These are phyloP conservation scores for Mortierella sp. DNA, from an alignment of 371 early-diverging fungal genomes.

Conservation along the genomic window DNA sequence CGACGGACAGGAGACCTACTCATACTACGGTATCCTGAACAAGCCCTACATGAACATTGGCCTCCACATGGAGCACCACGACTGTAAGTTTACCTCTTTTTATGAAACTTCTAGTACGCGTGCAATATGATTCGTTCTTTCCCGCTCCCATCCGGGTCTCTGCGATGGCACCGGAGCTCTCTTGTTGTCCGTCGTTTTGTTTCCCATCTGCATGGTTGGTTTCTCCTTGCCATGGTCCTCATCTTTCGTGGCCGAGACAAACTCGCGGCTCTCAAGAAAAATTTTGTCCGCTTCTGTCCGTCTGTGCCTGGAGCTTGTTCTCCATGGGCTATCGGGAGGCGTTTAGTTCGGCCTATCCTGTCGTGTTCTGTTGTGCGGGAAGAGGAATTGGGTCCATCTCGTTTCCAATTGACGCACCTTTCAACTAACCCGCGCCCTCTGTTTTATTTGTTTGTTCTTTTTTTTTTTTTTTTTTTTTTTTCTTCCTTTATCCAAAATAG, in stretches of 20 bases:
- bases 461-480: conserved; percentile 7
- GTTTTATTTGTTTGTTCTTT: background rate
- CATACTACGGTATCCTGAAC: conserved; percentile 96
- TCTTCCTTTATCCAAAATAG: conserved; percentile 6
- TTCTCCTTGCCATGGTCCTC: conserved; percentile 2
- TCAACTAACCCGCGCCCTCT: background rate
- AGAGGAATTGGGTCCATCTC: too few species aligned
- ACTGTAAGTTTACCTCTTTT: conserved; percentile 70
- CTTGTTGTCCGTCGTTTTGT: conserved; percentile 6
- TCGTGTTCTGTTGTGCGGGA: too few species aligned
- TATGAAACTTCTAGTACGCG: too few species aligned
- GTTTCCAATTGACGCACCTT: background rate
- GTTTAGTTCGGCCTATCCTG: too few species aligned
- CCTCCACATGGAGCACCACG: conserved; percentile 99
- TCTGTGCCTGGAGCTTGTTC: too few species aligned
- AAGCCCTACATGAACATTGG: conserved; percentile 87
- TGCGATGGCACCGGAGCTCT: background rate
- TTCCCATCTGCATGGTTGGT: conserved; percentile 1
- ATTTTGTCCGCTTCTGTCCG: too few species aligned
- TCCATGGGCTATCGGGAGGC: too few species aligned
- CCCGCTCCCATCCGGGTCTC: too few species aligned
- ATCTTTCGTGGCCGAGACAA: background rate
- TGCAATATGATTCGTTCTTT: too few species aligned
- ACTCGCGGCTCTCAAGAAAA: too few species aligned
- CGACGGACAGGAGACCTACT: conserved; percentile 97